Conservation (phyloP, 768 basidiomycete species). For the Naganishia onofrii region DNA sequence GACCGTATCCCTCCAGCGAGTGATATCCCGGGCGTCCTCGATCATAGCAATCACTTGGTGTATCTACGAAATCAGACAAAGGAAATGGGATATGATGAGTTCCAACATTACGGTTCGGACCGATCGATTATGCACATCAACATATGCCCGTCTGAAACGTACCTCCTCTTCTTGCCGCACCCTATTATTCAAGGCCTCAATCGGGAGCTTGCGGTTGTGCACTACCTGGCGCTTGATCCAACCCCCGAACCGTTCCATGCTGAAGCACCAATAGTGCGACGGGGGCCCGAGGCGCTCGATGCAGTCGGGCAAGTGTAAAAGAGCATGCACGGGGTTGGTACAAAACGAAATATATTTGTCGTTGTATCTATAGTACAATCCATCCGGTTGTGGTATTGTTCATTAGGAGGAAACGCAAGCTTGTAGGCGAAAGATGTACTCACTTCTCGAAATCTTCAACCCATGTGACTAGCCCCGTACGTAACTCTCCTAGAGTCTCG, state of each 20-base stretch:
- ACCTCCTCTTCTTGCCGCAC: not conserved
- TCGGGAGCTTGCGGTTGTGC: not conserved
- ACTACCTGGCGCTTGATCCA: no score
- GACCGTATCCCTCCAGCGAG: not conserved
- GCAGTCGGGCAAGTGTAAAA: not conserved
- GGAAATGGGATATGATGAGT: no score
- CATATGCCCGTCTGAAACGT: not conserved
- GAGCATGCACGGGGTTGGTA: not conserved
- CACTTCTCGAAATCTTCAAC: not conserved
- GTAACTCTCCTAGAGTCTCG: not conserved
- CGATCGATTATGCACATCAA: no score
- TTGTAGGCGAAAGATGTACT: no score
- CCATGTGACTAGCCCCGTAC: not conserved
- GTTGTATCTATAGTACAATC: not conserved
- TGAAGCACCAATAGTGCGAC: not conserved
- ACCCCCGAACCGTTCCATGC: constrained; percentile 1
- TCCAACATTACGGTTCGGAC: not conserved
- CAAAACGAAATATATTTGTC: not conserved
- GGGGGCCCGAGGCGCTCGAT: not conserved
- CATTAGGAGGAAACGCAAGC: no score
- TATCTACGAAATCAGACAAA: not conserved
- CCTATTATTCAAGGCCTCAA: not conserved
- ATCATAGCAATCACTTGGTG: not conserved
- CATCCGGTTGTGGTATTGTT: no score
- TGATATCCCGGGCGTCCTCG: not conserved